Conservation (phyloP, 2,329 filamentous ascomycete species). For the Knufia fluminis region DNA sequence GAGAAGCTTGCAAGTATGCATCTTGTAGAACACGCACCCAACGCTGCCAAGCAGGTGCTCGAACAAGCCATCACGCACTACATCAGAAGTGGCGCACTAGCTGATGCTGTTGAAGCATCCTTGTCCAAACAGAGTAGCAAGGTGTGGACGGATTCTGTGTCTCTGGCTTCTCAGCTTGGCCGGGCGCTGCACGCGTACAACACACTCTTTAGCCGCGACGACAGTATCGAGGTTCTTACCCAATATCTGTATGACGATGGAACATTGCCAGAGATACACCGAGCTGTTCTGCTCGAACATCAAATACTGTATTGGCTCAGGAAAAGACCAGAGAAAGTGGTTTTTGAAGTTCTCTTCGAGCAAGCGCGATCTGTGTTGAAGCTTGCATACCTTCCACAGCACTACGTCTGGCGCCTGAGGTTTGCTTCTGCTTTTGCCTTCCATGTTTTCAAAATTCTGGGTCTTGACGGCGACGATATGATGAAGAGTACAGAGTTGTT, state of each 20-base stretch:
- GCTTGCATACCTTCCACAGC: neutral
- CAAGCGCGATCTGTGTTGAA: neutral
- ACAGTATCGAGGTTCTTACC: neutral
- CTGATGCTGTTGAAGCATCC: constrained; percentile 24
- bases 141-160: constrained; percentile 29
- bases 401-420: constrained; percentile 5
- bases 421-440: constrained; percentile 1
- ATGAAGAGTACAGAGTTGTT: neutral
- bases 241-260: constrained; percentile 14
- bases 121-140: constrained; percentile 23
- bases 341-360: constrained; percentile 3
- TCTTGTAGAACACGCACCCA: constrained; percentile 28
- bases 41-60: constrained; percentile 31
- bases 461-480: neutral
- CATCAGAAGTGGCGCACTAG: constrained; percentile 30
- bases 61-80: constrained; percentile 33
- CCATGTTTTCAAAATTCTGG: neutral
- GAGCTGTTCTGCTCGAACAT: constrained; percentile 18
- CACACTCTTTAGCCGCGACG: neutral
- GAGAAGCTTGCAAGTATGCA: constrained; percentile 36
- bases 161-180: constrained; percentile 29
- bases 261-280: constrained; percentile 15
- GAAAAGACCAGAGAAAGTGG: neutral
- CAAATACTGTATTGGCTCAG: constrained; percentile 9
- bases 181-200: constrained; percentile 23